Conservation (phyloP, 257 asterid genomes). For the Linderniella brevidens region DNA sequence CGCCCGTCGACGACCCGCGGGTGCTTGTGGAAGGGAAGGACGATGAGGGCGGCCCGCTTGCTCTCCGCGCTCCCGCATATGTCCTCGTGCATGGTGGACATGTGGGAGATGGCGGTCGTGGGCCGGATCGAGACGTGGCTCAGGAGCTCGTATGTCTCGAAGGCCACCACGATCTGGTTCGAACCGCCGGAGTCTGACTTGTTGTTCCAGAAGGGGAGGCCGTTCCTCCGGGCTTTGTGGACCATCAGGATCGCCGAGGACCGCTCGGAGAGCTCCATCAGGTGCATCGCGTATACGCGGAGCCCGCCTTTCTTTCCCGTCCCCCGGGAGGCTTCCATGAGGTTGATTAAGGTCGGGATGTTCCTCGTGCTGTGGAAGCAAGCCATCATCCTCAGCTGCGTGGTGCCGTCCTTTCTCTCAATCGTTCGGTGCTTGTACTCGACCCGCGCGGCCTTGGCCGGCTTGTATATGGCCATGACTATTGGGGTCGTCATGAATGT, state of each 20-base stretch:
- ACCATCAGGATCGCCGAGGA: slow-evolving; percentile 59
- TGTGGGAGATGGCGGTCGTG: slow-evolving; percentile 46
- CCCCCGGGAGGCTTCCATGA: slow-evolving; percentile 55
- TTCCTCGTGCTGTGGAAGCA: slow-evolving; percentile 49
- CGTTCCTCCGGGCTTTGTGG: slow-evolving; percentile 38
- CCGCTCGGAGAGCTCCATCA: slow-evolving; percentile 77
- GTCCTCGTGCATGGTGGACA: slow-evolving; percentile 77
- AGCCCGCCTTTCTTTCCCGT: slow-evolving; percentile 27
- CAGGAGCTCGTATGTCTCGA: slow-evolving; percentile 60
- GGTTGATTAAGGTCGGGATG: slow-evolving; percentile 45
- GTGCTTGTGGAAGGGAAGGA: slow-evolving; percentile 71
- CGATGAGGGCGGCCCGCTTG: slow-evolving; percentile 38
- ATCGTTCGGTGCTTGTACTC: slow-evolving; percentile 4
- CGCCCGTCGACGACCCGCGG: slow-evolving; percentile 27
- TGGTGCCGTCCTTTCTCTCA: background rate
- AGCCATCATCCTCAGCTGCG: slow-evolving; percentile 25
- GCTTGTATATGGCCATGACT: slow-evolving; percentile 1
- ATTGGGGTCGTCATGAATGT: background rate
- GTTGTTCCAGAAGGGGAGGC: slow-evolving; percentile 34
- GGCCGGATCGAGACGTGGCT: slow-evolving; percentile 58
- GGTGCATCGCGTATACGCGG: slow-evolving; percentile 49
- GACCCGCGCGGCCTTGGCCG: background rate
- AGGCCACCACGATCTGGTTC: slow-evolving; percentile 53
- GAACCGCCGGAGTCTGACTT: slow-evolving; percentile 42
- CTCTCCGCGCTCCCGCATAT: slow-evolving; percentile 60